Evolutionary conservation across 2,329 filamentous ascomycete species (phyloP), one percentile per base, ranked within the genome.

Genomic region (Gaeumannomyces tritici): DNA sequence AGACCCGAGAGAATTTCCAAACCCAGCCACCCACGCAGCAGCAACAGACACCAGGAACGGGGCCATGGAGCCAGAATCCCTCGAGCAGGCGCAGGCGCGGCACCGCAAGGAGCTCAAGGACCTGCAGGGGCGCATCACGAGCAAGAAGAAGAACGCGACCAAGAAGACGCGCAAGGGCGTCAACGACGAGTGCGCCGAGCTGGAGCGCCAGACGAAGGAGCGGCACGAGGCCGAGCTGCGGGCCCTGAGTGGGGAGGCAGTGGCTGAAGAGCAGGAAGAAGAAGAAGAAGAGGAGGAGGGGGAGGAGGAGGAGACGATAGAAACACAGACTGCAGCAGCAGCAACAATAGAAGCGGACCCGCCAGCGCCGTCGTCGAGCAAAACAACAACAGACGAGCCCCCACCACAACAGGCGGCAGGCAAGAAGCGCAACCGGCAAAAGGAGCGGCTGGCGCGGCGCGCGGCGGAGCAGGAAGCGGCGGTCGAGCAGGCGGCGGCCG

Each of bases 91-190:
- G 62, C 87, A 91, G 69, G 79, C 86, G 51, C 89, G 88, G 58
- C 95, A 99, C 73, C 87, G 91, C 69, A 95, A 91, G 75, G 93
- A 99, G 76, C 87, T 89, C 73, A 88, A 87, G 68, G 93, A 98
- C 65, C 82, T 99, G 29, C 90, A 96, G 73, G 83, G 86, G 60
- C 87, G 89, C 64, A 87, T 96, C 70, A 97, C 91, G 6, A 92
- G 89, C 76, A 98, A 97, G 82, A 99, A 97, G 81, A 98, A 97
- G 80, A 89, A 90, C 76, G 93, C 95, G 21, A 96, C 89, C 58
- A 99, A 98, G 77, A 91, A 86, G 85, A 93, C 82, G 68, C 85
- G 79, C 70, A 91, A 89, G 73, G 87, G 88, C 31, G 80, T 93
- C 70, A 91, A 89, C 55, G 81, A 89, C 61, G 90, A 93, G 72